These are phyloP conservation scores for Eimeria necatrix DNA, from an alignment of 169 alveolate species.

Conservation along the genomic window DNA sequence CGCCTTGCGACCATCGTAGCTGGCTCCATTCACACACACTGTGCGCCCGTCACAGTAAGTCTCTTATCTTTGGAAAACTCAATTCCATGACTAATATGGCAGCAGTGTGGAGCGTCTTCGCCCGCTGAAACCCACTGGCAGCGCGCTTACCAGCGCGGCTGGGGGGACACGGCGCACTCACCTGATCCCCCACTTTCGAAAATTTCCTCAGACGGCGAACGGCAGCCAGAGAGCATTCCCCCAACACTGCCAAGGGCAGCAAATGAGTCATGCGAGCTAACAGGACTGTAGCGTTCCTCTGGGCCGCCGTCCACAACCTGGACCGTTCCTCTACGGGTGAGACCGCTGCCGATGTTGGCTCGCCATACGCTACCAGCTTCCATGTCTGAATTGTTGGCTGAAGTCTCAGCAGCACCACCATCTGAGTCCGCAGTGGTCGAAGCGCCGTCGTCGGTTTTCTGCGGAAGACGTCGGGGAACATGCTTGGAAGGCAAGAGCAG, in stretches of 20 bases:
- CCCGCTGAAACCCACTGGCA: no score
- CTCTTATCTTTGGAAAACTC: no score
- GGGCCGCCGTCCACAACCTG: slow-evolving; percentile 49
- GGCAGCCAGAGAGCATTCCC: neutral
- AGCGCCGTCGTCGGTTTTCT: slow-evolving; percentile 9
- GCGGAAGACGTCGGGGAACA: neutral
- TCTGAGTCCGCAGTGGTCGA: slow-evolving; percentile 1
- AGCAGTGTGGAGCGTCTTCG: no score
- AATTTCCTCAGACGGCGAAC: neutral
- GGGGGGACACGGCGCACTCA: slow-evolving; percentile 22
- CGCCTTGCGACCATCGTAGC: no score
- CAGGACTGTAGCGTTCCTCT: neutral
- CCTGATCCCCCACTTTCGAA: slow-evolving; percentile 27
- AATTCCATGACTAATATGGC: no score
- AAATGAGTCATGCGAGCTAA: slow-evolving; percentile 2
- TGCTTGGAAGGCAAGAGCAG: neutral
- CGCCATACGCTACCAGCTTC: slow-evolving; percentile 22
- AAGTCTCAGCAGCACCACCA: neutral
- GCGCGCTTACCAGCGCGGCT: slow-evolving; percentile 7
- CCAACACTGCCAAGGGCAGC: neutral
- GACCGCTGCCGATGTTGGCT: neutral
- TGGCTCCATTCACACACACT: no score
- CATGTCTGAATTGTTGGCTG: neutral
- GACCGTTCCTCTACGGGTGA: neutral
- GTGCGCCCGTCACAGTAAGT: no score